A percentile compares a stretch with the other conserved stretches of the same genome.
Conservation (phyloP, 2,329 filamentous ascomycete species). For the Pyrenochaeta sp. region DNA sequence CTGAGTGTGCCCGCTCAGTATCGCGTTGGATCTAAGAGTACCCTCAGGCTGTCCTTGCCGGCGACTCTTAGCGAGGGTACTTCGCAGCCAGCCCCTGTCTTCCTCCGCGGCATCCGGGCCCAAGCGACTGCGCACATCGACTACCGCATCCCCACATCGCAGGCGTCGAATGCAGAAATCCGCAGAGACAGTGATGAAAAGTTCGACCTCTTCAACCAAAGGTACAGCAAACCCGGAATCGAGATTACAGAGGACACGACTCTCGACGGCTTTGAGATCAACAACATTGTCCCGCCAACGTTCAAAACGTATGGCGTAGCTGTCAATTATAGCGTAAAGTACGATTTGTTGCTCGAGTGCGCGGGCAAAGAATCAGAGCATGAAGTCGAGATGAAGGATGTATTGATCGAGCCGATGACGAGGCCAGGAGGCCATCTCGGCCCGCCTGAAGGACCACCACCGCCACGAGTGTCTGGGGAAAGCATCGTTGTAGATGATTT, state of each 20-base stretch:
- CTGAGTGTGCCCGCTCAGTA: constrained; percentile 17
- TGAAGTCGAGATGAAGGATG: constrained; percentile 18
- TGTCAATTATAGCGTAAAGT: constrained; percentile 23
- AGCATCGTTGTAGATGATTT: background rate
- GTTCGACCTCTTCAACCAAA: constrained; percentile 28
- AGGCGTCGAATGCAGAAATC: constrained; percentile 12
- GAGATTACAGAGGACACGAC: constrained; percentile 11
- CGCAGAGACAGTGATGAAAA: constrained; percentile 16
- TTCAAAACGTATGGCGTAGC: constrained; percentile 30
- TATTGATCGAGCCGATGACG: constrained; percentile 26
- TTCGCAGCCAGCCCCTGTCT: constrained; percentile 15
- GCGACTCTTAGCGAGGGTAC: constrained; percentile 9
- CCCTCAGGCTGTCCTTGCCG: constrained; percentile 22
- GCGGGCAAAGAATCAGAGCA: constrained; percentile 29
- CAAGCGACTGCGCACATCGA: constrained; percentile 19
- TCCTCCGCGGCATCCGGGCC: constrained; percentile 30
- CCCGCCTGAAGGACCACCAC: constrained; percentile 18
- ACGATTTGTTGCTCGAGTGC: constrained; percentile 27
- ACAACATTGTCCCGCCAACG: constrained; percentile 20
- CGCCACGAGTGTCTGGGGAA: constrained; percentile 8
- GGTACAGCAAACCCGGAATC: constrained; percentile 28
- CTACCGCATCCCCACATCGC: constrained; percentile 22
- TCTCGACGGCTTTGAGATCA: constrained; percentile 21
- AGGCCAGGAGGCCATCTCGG: constrained; percentile 25
- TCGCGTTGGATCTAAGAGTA: constrained; percentile 19